Evolutionary conservation across 768 basidiomycete species (phyloP), one percentile per base, ranked within the genome.

Genomic region (Pleurotus citrinopileatus): DNA sequence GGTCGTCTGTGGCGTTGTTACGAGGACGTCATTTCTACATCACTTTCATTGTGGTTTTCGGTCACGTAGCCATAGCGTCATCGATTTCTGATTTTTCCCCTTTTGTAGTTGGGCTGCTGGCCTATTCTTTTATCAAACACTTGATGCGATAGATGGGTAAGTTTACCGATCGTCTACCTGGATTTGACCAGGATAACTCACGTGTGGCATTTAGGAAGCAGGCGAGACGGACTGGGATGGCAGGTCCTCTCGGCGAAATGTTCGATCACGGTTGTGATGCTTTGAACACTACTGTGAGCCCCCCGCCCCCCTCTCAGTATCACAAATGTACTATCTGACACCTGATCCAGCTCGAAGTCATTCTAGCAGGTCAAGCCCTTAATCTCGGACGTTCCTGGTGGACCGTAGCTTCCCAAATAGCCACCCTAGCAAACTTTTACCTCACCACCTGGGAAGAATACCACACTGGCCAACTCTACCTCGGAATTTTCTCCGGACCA

Each of bases 221-320:
- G 70, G 97, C 97, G 19, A 76, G 97, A 57, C 74, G 96, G 47
- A 96, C 94, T 1, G 94, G 94, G 1, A 98, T 97, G 91, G 89
- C 94, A n/a, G 92, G 97, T 3, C 96, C 96, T 22, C 73, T 98
- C 27, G 97, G 97, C 15, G 91, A 99, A 68, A 87, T 98, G 86
- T 99, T 99, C 67, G 97, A 99, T 65, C 97, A 98, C 69, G 96
- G 90, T 3, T 94, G 91, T 63, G 94, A 96, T 65, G 94, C 95
- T 0, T 76, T 99, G 59, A 98, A 98, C 64, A 98, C 96, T 0
- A 96, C 93, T 44, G 94, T 95, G 70, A 54, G 64, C 38, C 25
- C 48, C 45, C 27, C 47, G 17, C 19, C 17, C 54, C 20, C 38
- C 15, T 50, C 7, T n/a, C n/a, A 19, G 25, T 12, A 10, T 20